Evolutionary conservation across 148 eudicot species (phyloP).

Genomic region (Rhododendron simsii): DNA sequence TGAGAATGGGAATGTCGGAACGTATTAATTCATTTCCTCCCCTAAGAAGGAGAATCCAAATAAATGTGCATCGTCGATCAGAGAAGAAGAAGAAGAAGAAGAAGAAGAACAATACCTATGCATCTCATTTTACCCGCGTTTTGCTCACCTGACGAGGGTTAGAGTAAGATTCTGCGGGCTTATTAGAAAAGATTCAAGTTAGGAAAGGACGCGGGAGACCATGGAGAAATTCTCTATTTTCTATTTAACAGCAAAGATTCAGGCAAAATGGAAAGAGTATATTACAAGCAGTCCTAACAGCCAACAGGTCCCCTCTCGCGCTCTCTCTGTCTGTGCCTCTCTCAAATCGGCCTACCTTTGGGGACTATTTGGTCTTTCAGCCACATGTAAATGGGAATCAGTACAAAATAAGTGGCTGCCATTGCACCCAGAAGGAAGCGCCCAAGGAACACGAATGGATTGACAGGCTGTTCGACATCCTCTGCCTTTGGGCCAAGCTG

Average conservation of each 20-base stretch:
- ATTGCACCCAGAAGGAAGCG: conserved; percentile 66
- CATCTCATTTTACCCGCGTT: too few species aligned
- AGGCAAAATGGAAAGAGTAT: background rate
- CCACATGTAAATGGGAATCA: conserved; percentile 92
- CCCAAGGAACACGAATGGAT: conserved; percentile 49
- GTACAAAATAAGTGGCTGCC: conserved; percentile 62
- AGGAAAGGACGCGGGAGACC: background rate
- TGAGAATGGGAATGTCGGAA: too few species aligned
- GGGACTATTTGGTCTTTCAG: conserved; percentile 76
- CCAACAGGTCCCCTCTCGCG: background rate
- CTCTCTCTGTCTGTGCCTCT: conserved; percentile 2
- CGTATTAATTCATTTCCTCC: too few species aligned
- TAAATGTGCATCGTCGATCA: too few species aligned
- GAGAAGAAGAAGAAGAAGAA: too few species aligned
- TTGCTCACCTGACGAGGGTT: too few species aligned
- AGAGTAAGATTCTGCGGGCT: background rate
- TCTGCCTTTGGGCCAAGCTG: conserved; percentile 86
- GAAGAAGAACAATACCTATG: too few species aligned
- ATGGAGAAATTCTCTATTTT: background rate
- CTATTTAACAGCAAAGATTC: background rate
- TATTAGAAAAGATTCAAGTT: background rate
- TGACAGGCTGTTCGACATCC: conserved; percentile 65
- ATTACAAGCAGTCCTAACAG: background rate
- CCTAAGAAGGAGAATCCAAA: too few species aligned
- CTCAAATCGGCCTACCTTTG: conserved; percentile 60